Percentiles rank a stretch among this genome's conserved stretches.
phyloP scores from a whole-genome alignment of 805 yeast genomes.

The Kluyveromyces nonfermentans region DNA sequence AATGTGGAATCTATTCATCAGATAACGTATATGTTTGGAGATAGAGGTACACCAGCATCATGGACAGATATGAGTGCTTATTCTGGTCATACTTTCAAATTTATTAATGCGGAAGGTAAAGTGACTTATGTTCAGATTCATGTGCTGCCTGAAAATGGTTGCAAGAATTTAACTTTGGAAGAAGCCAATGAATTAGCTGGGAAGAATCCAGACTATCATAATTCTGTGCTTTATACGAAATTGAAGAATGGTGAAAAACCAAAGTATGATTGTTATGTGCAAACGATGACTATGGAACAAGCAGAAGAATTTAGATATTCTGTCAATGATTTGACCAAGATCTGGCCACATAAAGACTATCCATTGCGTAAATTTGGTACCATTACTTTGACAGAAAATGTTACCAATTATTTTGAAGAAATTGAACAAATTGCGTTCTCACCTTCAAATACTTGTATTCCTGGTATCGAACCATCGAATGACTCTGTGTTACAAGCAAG shows the following conservation, averaged over 20 bases:
- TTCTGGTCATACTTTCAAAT: slow-evolving; percentile 57
- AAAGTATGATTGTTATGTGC: slow-evolving; percentile 44
- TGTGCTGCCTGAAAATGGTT: slow-evolving; percentile 42
- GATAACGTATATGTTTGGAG: slow-evolving; percentile 46
- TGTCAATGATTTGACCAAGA: slow-evolving; percentile 80
- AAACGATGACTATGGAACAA: slow-evolving; percentile 65
- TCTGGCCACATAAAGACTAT: slow-evolving; percentile 79
- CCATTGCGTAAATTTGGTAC: slow-evolving; percentile 75
- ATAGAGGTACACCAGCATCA: slow-evolving; percentile 49
- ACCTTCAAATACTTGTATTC: slow-evolving; percentile 59
- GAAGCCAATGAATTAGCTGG: slow-evolving; percentile 41
- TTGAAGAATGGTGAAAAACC: slow-evolving; percentile 43
- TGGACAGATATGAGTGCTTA: slow-evolving; percentile 52
- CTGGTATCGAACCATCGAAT: slow-evolving; percentile 66
- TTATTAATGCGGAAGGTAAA: slow-evolving; percentile 41
- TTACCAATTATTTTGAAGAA: slow-evolving; percentile 40
- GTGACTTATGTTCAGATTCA: slow-evolving; percentile 50
- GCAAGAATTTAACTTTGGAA: slow-evolving; percentile 34
- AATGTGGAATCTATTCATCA: slow-evolving; percentile 53
- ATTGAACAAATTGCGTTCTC: slow-evolving; percentile 57
- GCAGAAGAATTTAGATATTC: slow-evolving; percentile 69
- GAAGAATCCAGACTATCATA: slow-evolving; percentile 42
- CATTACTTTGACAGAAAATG: slow-evolving; percentile 45
- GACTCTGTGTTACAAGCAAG: slow-evolving; percentile 74
- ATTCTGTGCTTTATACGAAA: slow-evolving; percentile 32